These are phyloP conservation scores for Microcyclosporella mali DNA, from an alignment of 2,329 filamentous ascomycete genomes.

Conservation along the genomic window DNA sequence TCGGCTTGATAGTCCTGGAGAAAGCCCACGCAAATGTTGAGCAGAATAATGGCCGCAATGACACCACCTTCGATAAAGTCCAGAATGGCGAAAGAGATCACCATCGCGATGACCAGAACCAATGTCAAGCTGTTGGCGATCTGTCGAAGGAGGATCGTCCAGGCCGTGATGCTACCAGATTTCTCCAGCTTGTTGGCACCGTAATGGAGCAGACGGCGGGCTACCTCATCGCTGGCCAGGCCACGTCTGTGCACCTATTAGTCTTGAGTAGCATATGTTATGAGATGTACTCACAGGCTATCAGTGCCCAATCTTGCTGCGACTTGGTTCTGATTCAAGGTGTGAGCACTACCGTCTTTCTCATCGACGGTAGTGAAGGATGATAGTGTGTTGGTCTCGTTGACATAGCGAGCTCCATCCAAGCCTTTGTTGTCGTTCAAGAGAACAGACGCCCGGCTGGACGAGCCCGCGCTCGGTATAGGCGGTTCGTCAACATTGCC, in stretches of 20 bases:
- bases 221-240: constrained; percentile 19
- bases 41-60: constrained; percentile 50
- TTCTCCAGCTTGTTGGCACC: constrained; percentile 27
- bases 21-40: constrained; percentile 57
- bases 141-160: constrained; percentile 32
- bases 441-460: constrained; percentile 18
- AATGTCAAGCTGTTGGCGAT: constrained; percentile 35
- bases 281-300: constrained; percentile 12
- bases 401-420: constrained; percentile 21
- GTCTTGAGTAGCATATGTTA: neutral
- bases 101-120: constrained; percentile 52
- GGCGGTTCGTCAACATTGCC: constrained; percentile 25
- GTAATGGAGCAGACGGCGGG: constrained; percentile 21
- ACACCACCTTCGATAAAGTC: constrained; percentile 58
- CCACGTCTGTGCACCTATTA: constrained; percentile 15
- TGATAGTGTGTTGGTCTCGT: constrained; percentile 12
- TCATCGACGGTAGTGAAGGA: constrained; percentile 13
- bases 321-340: constrained; percentile 14
- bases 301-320: constrained; percentile 16
- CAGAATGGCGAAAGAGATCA: constrained; percentile 51
- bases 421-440: constrained; percentile 22
- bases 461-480: constrained; percentile 28
- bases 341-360: constrained; percentile 18
- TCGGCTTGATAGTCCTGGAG: constrained; percentile 56
- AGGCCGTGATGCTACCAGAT: constrained; percentile 26